Conservation (phyloP, 352 stramenopile species). For the Globisporangium radiosum region DNA sequence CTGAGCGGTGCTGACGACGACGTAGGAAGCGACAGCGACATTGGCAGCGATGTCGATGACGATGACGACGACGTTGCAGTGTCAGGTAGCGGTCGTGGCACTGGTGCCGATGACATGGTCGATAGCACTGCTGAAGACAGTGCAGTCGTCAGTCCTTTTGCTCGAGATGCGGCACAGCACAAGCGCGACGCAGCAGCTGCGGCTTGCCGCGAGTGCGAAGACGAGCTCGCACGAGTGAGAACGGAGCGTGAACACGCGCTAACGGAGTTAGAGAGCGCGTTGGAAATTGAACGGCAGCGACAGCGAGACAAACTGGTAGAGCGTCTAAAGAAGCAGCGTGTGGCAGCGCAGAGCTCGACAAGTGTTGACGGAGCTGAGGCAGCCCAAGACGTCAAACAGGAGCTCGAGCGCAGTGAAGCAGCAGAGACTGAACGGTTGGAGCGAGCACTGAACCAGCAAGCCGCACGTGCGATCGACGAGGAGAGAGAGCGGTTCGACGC, state of each 20-base stretch:
- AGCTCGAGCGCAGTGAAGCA: slow-evolving; percentile 16
- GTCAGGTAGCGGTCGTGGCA: slow-evolving; percentile 26
- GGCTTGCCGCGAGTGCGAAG: neutral
- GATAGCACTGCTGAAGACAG: too few relatives aligned
- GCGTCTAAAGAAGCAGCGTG: slow-evolving; percentile 15
- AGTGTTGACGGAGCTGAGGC: neutral
- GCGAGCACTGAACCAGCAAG: slow-evolving; percentile 15
- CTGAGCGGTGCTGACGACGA: neutral
- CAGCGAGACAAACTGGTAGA: slow-evolving; percentile 35
- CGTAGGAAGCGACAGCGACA: neutral
- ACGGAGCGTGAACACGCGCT: slow-evolving; percentile 19
- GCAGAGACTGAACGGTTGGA: slow-evolving; percentile 19
- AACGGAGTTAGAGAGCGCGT: slow-evolving; percentile 12
- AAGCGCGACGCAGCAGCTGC: neutral
- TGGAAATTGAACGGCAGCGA: slow-evolving; percentile 22
- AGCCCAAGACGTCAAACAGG: neutral
- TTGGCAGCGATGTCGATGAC: slow-evolving; percentile 24
- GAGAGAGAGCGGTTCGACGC: slow-evolving; percentile 15
- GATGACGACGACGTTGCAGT: slow-evolving; percentile 11
- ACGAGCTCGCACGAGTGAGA: slow-evolving; percentile 15
- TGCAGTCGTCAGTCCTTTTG: neutral
- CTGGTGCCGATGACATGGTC: neutral
- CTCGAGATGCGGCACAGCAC: neutral
- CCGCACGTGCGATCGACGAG: slow-evolving; percentile 13
- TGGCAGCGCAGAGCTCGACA: neutral